Evolutionary conservation across 768 basidiomycete genomes (phyloP).

Genomic region (Polyporus arcularius): DNA sequence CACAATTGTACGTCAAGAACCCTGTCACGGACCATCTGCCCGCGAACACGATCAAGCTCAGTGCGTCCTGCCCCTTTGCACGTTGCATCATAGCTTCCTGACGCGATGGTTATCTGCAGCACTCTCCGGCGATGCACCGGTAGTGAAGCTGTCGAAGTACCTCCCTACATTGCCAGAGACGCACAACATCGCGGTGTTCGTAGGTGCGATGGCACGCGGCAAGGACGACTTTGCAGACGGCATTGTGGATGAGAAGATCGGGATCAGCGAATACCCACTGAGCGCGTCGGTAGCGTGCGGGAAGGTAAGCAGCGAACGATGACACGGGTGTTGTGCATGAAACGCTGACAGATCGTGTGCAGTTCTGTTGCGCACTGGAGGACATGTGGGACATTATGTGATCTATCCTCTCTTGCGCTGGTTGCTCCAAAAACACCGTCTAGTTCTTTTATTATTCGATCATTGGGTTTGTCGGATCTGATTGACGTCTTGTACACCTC

Average conservation of each 20-base stretch:
- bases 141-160: slow-evolving; percentile 78
- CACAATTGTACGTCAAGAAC: slow-evolving; percentile 55
- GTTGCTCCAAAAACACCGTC: neutral
- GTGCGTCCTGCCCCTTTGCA: slow-evolving; percentile 47
- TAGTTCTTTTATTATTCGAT: neutral
- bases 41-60: slow-evolving; percentile 92
- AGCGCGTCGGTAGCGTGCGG: slow-evolving; percentile 96
- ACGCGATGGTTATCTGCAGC: slow-evolving; percentile 45
- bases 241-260: slow-evolving; percentile 93
- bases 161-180: slow-evolving; percentile 83
- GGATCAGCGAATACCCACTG: slow-evolving; percentile 90
- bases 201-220: slow-evolving; percentile 98
- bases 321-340: neutral
- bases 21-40: slow-evolving; percentile 94
- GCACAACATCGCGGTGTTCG: slow-evolving; percentile 91
- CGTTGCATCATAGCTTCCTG: neutral
- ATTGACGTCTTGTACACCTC: slow-evolving; percentile 1
- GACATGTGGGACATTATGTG: slow-evolving; percentile 94
- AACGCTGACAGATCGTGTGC: slow-evolving; percentile 5
- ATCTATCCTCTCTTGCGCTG: slow-evolving; percentile 9
- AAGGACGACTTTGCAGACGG: slow-evolving; percentile 96
- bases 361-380: slow-evolving; percentile 92
- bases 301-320: slow-evolving; percentile 60
- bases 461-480: neutral
- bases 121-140: slow-evolving; percentile 88